Conservation (phyloP, 78 protist genomes). For the Planoprotostelium fungivorum region DNA sequence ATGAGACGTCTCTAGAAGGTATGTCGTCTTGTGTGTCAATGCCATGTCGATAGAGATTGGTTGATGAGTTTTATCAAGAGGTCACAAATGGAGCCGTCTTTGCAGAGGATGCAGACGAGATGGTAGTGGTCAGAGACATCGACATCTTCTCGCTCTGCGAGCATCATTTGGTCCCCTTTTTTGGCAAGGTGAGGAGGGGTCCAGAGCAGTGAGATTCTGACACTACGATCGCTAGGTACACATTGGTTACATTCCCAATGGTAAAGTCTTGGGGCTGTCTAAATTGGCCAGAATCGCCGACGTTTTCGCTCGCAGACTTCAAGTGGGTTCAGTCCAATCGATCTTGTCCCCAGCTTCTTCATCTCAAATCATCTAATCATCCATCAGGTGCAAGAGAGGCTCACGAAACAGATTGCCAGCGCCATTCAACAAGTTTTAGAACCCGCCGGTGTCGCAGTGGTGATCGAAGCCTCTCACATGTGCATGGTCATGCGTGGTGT, state of each 20-base stretch:
- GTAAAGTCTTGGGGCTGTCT: constrained; percentile 86
- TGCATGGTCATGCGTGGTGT: constrained; percentile 96
- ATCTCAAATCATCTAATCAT: too few relatives aligned
- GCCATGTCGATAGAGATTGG: too few relatives aligned
- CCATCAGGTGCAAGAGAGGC: constrained; percentile 90
- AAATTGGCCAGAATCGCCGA: constrained; percentile 91
- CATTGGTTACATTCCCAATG: constrained; percentile 89
- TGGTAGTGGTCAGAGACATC: constrained; percentile 87
- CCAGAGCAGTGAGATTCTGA: not conserved
- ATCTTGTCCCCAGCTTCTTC: not conserved
- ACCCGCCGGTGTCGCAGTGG: constrained; percentile 90
- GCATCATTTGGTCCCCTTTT: constrained; percentile 94
- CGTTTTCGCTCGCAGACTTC: constrained; percentile 74
- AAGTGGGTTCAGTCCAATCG: constrained; percentile 9
- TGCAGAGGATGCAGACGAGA: constrained; percentile 81
- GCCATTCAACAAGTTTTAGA: constrained; percentile 66
- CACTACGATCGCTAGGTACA: constrained; percentile 7
- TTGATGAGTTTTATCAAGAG: constrained; percentile 29
- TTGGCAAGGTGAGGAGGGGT: constrained; percentile 58
- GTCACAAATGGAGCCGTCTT: constrained; percentile 84
- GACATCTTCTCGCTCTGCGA: constrained; percentile 88
- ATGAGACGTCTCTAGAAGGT: constrained; percentile 63
- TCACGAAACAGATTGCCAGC: constrained; percentile 85
- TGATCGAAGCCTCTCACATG: constrained; percentile 88
- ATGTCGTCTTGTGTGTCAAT: too few relatives aligned